Evolutionary conservation across 306 rosid species (phyloP), one percentile per base, ranked within the genome.

Genomic region (Alnus rubra): DNA sequence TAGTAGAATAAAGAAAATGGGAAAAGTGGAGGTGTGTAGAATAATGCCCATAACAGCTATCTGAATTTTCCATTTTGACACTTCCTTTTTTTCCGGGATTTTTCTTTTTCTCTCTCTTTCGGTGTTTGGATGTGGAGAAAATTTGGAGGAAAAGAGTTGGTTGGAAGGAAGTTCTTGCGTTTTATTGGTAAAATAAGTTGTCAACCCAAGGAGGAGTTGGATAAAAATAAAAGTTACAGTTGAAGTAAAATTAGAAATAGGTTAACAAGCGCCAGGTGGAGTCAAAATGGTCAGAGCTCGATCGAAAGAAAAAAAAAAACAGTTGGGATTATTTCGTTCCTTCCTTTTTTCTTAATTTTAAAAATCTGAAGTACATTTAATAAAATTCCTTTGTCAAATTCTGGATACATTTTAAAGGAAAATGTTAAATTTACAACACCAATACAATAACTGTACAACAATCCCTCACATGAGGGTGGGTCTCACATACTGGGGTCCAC

Each of bases 21-120:
- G 18, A 83, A 54, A 83, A 76, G 82, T 73, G 76, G 77, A 65
- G 19, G 33, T 30, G 28, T 19, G 9, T 33, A 52, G 14, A 4
- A 71, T 39, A 18, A n/a, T 49, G 65, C 79, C 86, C 88, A 18
- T 28, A 6, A 9, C 50, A 4, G 4, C 73, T 77, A 16, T 4
- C 23, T 10, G 2, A 71, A 81, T 8, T 84, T 76, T 33, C 91
- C 42, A 39, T 23, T 52, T 65, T 81, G 89, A 82, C 93, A 86
- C 88, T 87, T 13, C 33, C 58, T 67, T 69, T 77, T 2, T 69
- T 15, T 42, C 51, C 50, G 51, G 72, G 42, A 8, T 67, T 4
- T 60, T 9, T 37, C 52, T 53, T 54, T 37, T 55, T n/a, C 48
- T 50, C 0, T 12, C 35, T 4, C 50, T 47, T 47, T 56, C 39